Evolutionary conservation across 2,329 filamentous ascomycete species (phyloP).

Genomic region (Phialocephala subalpina): DNA sequence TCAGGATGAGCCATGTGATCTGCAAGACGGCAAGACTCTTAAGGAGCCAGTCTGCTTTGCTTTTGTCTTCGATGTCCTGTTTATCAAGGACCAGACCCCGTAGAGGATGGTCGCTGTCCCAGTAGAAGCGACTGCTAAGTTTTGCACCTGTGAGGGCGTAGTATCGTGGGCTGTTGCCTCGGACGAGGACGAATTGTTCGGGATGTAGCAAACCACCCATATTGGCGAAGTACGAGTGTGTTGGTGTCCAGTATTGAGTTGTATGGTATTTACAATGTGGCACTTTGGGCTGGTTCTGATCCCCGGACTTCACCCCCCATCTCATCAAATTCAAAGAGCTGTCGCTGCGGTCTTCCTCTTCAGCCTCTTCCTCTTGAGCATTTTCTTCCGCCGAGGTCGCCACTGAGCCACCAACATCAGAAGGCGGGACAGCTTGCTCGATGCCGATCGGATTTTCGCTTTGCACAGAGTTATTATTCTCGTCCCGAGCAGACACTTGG

Average conservation of each 20-base stretch:
- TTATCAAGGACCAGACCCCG: neutral
- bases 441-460: no score
- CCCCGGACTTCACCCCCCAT: neutral
- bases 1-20: conserved; percentile 1
- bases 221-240: neutral
- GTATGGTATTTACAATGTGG: neutral
- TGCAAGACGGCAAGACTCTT: neutral
- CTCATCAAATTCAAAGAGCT: no score
- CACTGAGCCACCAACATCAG: no score
- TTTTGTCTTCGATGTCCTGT: conserved; percentile 14
- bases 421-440: no score
- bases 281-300: neutral
- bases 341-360: no score
- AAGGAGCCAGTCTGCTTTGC: conserved; percentile 7
- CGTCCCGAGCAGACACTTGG: no score
- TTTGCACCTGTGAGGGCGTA: no score
- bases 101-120: neutral
- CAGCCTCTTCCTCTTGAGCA: no score
- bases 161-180: neutral
- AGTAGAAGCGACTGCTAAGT: no score
- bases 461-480: no score
- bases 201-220: neutral
- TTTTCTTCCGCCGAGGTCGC: no score
- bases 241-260: neutral
- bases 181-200: neutral